Percentiles rank a stretch among this genome's conserved stretches.
Conservation (phyloP, 768 basidiomycete species). For the Termitomyces sp. region DNA sequence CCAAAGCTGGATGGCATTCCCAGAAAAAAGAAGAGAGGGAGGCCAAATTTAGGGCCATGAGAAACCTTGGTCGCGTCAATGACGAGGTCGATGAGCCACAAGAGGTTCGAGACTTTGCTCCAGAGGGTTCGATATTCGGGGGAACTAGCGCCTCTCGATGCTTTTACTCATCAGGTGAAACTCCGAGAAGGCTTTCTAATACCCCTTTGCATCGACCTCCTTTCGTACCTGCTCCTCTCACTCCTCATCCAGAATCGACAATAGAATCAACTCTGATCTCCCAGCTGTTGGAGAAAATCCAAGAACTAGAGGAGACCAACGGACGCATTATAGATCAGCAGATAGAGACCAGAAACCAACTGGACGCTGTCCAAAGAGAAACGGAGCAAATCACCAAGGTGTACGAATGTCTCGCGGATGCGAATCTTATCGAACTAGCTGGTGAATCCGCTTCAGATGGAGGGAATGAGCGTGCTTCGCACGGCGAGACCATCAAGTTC, state of each 20-base stretch:
- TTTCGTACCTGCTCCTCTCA: conserved; percentile 6
- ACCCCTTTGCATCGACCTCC: conserved; percentile 13
- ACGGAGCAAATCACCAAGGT: conserved; percentile 62
- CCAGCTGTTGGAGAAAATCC: conserved; percentile 68
- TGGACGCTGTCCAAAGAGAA: conserved; percentile 68
- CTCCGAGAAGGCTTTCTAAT: conserved; percentile 11
- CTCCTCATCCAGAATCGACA: conserved; percentile 35
- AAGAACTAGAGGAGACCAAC: conserved; percentile 74
- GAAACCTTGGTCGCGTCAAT: conserved; percentile 29
- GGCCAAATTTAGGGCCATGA: conserved; percentile 47
- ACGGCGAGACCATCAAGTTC: conserved; percentile 38
- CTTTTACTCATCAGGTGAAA: conserved; percentile 22
- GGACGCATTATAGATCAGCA: conserved; percentile 61
- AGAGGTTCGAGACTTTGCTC: conserved; percentile 55
- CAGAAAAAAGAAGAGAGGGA: conserved; percentile 46
- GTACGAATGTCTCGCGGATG: conserved; percentile 63
- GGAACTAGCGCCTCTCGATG: conserved; percentile 23
- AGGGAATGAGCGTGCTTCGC: conserved; percentile 18
- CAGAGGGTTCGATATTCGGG: conserved; percentile 39
- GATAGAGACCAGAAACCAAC: conserved; percentile 48
- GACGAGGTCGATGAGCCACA: conserved; percentile 20
- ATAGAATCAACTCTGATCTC: conserved; percentile 56
- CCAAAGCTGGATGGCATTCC: conserved; percentile 38
- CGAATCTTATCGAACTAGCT: conserved; percentile 43
- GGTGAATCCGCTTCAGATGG: conserved; percentile 24